phyloP scores from a whole-genome alignment of 1,284 basidiomycete genomes.

The Chalciporus sp. region DNA sequence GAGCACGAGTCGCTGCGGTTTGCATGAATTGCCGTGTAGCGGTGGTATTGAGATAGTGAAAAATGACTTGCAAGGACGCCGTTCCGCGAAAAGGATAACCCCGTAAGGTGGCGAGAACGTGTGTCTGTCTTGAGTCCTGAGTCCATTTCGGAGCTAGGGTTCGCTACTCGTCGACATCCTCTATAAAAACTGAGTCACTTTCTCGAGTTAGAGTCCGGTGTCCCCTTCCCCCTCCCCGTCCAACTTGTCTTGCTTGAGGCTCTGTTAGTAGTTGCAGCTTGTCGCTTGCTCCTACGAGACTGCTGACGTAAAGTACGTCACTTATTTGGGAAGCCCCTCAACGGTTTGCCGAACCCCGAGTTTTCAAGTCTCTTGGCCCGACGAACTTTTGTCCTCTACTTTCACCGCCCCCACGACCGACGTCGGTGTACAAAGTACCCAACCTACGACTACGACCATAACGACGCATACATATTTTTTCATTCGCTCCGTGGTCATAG shows the following conservation, averaged over 20 bases:
- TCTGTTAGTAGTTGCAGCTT: no score
- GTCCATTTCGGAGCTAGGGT: neutral
- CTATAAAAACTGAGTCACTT: neutral
- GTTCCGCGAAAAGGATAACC: neutral
- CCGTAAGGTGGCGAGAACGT: neutral
- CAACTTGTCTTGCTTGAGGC: no score
- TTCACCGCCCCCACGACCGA: conserved; percentile 7
- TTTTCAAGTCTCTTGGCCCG: neutral
- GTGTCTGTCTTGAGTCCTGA: neutral
- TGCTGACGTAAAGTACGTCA: conserved; percentile 18
- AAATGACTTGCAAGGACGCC: neutral
- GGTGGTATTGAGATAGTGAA: neutral
- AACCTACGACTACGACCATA: conserved; percentile 2
- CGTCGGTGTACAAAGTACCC: neutral
- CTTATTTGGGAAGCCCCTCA: neutral
- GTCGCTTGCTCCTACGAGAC: neutral
- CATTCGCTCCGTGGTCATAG: neutral
- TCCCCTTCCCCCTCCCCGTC: neutral
- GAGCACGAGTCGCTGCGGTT: neutral
- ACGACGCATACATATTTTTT: neutral
- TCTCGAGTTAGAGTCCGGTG: neutral
- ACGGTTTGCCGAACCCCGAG: neutral
- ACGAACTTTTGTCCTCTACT: neutral
- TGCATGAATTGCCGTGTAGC: neutral
- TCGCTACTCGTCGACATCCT: neutral